Evolutionary conservation across 257 asterid species (phyloP).

Genomic region (Cinchona pubescens): DNA sequence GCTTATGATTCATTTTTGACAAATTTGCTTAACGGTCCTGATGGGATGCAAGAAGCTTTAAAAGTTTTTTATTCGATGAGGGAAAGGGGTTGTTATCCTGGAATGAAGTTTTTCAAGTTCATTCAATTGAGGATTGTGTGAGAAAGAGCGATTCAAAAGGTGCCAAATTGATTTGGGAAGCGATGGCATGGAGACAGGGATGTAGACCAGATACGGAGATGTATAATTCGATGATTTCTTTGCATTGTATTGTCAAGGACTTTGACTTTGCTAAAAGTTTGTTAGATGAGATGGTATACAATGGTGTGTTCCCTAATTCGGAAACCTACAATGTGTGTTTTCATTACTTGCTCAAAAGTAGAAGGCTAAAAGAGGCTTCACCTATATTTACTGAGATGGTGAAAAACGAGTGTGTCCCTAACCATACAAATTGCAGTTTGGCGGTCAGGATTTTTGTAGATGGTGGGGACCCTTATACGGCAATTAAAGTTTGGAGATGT

Average conservation of each 20-base stretch:
- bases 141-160: slow-evolving; percentile 46
- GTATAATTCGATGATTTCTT: slow-evolving; percentile 49
- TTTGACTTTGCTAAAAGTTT: slow-evolving; percentile 41
- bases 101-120: slow-evolving; percentile 55
- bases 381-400: slow-evolving; percentile 64
- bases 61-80: slow-evolving; percentile 36
- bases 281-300: slow-evolving; percentile 59
- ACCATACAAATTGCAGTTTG: slow-evolving; percentile 44
- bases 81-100: slow-evolving; percentile 54
- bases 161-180: slow-evolving; percentile 53
- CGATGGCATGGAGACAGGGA: slow-evolving; percentile 42
- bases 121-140: slow-evolving; percentile 53
- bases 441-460: slow-evolving; percentile 44
- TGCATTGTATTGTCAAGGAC: slow-evolving; percentile 51
- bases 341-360: slow-evolving; percentile 46
- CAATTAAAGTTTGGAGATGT: slow-evolving; percentile 56
- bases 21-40: slow-evolving; percentile 50
- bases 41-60: slow-evolving; percentile 48
- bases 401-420: slow-evolving; percentile 63
- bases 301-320: slow-evolving; percentile 62
- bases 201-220: slow-evolving; percentile 42
- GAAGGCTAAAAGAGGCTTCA: slow-evolving; percentile 51
- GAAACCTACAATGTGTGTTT: slow-evolving; percentile 52
- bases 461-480: slow-evolving; percentile 52
- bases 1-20: slow-evolving; percentile 65